Base-by-base conservation (phyloP, 768 basidiomycete genomes). In the Boletus patriciae region DNA sequence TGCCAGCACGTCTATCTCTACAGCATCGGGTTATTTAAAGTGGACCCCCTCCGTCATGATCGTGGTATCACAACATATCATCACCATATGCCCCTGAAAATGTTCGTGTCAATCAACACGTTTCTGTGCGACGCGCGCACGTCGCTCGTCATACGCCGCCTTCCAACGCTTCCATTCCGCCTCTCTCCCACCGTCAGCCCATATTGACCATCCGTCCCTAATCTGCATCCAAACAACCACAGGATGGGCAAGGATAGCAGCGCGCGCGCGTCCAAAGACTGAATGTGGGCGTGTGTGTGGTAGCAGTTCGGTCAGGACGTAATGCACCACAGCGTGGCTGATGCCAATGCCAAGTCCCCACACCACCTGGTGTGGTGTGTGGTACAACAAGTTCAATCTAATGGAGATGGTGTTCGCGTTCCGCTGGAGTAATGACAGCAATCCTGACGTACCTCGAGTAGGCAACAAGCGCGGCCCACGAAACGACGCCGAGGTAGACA, bases 181-280 rank as follows among this genome's bases (percentile, higher is more conserved):
- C 67, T 88, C 88, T 25, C 81, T 78, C 3, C 91, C 91, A n/a
- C 86, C 87, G 67, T 94, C 91, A 4, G 76, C 63, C 87, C 89
- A 94, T 1, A 92, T 75, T 12, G 77, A 80, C 92, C 92, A 94
- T 7, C 92, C 89, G 65, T 94, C 91, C 46, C 89, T 79, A 42
- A 94, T 73, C 46, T 84, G 81, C 34, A 89, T 67, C 88, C 88
- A 93, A 0, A 69, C 74, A 6, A 78, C 79, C 19, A 90, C 33
- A 6, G 83, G 80, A 61, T 88, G 84, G 1, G 62, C 63, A 33
- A 94, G 66, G n/a, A 87, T 52, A 42, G 71, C 74, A 6, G 70
- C 59, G 44, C 86, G 84, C 4, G 74, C 57, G 47, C 69, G 66
- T 15, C 86, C 89, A 27, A 85, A 70, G 10, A 77, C 36, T 0